A percentile compares a stretch with the other conserved stretches of the same genome.
Conservation (phyloP, 805 yeast species). For the Tetrapisispora nanseiensis region DNA sequence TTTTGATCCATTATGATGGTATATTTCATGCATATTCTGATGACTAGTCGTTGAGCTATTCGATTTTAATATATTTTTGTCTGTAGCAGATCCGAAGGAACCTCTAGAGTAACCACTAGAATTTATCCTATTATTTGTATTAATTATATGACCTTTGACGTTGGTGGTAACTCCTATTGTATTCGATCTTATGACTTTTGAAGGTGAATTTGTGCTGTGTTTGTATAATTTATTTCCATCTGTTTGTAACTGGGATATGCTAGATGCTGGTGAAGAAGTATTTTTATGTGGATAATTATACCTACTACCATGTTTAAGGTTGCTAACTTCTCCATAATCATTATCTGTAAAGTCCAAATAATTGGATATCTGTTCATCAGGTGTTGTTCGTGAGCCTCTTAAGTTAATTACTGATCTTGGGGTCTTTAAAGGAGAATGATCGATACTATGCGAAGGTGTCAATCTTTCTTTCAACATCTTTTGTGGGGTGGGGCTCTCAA, state of each 20-base stretch:
- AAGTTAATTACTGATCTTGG: neutral
- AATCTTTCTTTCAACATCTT: neutral
- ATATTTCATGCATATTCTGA: neutral
- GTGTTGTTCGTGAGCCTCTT: neutral
- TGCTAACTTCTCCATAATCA: neutral
- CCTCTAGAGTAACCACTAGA: conserved; percentile 1
- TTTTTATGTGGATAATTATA: neutral
- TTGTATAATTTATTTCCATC: neutral
- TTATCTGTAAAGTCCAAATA: neutral
- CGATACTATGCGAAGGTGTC: neutral
- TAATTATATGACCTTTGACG: neutral
- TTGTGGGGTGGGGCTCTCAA: neutral
- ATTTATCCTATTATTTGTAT: neutral
- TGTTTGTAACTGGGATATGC: neutral
- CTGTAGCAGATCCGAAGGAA: neutral
- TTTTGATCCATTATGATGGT: neutral
- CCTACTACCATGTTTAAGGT: neutral
- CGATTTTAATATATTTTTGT: neutral
- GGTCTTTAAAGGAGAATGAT: neutral
- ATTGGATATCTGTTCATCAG: neutral
- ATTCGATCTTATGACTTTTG: neutral
- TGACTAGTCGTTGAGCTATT: neutral
- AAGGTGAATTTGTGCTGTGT: neutral
- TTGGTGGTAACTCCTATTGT: neutral
- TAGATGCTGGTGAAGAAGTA: neutral